Conservation (phyloP, 345 rosid genomes). For the Atalantia buxifolia region DNA sequence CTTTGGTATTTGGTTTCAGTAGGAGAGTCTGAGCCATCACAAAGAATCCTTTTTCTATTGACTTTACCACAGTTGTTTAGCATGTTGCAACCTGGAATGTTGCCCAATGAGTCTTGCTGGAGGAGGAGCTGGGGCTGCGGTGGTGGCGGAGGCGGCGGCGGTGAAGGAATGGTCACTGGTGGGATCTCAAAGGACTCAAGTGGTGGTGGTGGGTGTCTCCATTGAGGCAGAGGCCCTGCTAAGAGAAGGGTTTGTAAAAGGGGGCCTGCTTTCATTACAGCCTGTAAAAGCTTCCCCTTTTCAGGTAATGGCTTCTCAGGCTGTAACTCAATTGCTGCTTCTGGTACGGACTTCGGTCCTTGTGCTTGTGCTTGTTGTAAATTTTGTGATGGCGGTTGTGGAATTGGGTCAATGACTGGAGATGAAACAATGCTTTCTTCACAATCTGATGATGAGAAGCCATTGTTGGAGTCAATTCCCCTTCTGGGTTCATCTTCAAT, state of each 20-base stretch:
- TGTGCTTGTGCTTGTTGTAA: conserved; percentile 7
- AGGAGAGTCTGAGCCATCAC: conserved; percentile 52
- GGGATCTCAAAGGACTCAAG: conserved; percentile 92
- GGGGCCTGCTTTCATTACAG: conserved; percentile 98
- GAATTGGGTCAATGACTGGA: conserved; percentile 43
- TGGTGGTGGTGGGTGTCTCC: conserved; percentile 98
- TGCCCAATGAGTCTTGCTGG: conserved; percentile 44
- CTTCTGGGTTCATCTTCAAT: conserved; percentile 80
- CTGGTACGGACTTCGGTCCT: conserved; percentile 20
- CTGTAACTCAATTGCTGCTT: conserved; percentile 32
- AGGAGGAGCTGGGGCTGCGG: conserved; percentile 28
- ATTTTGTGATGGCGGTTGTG: conserved; percentile 16
- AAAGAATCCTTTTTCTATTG: conserved; percentile 60
- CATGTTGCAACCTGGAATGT: conserved; percentile 21
- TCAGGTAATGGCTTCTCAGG: conserved; percentile 82
- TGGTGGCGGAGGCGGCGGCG: conserved; percentile 43
- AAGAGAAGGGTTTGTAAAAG: conserved; percentile 83
- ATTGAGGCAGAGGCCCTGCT: conserved; percentile 95
- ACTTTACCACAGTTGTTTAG: conserved; percentile 44
- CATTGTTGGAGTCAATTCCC: conserved; percentile 65
- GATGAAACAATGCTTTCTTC: conserved; percentile 91
- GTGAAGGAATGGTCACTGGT: conserved; percentile 72
- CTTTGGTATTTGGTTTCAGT: conserved; percentile 62
- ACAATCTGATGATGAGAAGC: conserved; percentile 83
- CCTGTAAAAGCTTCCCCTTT: conserved; percentile 93